phyloP scores from a whole-genome alignment of 2,329 filamentous ascomycete genomes.

The Ophiostoma populinum region DNA sequence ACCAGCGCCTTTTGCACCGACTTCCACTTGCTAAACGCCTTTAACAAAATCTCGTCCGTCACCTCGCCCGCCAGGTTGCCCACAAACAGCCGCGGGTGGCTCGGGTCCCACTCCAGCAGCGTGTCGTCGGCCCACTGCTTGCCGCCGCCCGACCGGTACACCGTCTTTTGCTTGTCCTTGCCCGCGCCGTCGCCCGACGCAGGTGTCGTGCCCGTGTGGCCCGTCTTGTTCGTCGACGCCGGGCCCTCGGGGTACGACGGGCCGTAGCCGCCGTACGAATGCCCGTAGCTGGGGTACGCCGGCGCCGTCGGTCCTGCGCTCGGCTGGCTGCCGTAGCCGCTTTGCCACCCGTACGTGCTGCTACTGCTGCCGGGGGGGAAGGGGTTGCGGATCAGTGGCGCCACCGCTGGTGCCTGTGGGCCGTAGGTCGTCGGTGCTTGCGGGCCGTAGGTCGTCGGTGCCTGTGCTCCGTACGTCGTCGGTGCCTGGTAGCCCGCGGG shows the following conservation, averaged over 20 bases:
- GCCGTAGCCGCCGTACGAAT: constrained; percentile 3
- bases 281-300: too few species aligned
- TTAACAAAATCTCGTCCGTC: constrained; percentile 85
- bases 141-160: constrained; percentile 73
- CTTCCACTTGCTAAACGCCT: constrained; percentile 77
- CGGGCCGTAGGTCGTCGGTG: neutral
- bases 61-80: constrained; percentile 95
- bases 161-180: constrained; percentile 68
- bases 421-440: constrained; percentile 1
- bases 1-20: constrained; percentile 88
- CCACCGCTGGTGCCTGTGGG: neutral
- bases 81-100: constrained; percentile 87
- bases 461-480: constrained; percentile 2
- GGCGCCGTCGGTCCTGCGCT: too few species aligned
- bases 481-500: constrained; percentile 15
- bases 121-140: constrained; percentile 82
- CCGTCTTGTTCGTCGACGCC: neutral
- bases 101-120: constrained; percentile 88
- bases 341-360: constrained; percentile 15
- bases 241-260: neutral
- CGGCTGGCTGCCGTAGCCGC: too few species aligned
- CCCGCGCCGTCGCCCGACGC: constrained; percentile 18
- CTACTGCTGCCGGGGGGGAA: constrained; percentile 36
- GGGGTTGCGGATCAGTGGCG: constrained; percentile 44
- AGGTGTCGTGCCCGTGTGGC: constrained; percentile 13